Conservation (phyloP, 2,329 filamentous ascomycete genomes). For the Monosporascus sp. region DNA sequence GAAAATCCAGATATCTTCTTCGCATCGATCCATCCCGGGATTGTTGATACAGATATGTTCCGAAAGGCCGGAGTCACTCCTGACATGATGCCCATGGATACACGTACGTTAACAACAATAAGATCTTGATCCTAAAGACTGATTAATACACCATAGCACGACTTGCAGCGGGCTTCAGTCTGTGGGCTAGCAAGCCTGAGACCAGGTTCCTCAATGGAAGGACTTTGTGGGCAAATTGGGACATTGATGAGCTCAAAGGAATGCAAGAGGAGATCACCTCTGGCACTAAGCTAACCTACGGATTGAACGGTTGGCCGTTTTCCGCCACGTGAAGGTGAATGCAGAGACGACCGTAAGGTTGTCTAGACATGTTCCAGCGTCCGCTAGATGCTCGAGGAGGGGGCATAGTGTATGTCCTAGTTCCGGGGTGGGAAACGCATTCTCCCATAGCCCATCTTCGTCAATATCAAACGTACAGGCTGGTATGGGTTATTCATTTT, state of each 20-base stretch:
- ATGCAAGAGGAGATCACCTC: slow-evolving; percentile 3
- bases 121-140: too few relatives aligned
- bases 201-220: slow-evolving; percentile 10
- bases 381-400: too few relatives aligned
- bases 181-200: slow-evolving; percentile 11
- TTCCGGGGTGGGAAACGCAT: too few relatives aligned
- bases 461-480: too few relatives aligned
- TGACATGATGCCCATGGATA: slow-evolving; percentile 12
- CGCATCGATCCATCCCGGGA: slow-evolving; percentile 18
- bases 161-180: slow-evolving; percentile 10
- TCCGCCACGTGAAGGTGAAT: background rate
- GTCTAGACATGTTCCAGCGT: too few relatives aligned
- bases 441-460: too few relatives aligned
- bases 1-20: slow-evolving; percentile 19
- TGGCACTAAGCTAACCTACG: slow-evolving; percentile 2
- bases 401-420: too few relatives aligned
- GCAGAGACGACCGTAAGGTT: too few relatives aligned
- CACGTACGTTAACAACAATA: slow-evolving; percentile 1
- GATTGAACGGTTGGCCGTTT: slow-evolving; percentile 4
- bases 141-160: slow-evolving; percentile 1
- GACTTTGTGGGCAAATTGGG: slow-evolving; percentile 12
- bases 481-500: too few relatives aligned
- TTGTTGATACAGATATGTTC: slow-evolving; percentile 18
- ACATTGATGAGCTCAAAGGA: slow-evolving; percentile 13
- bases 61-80: slow-evolving; percentile 14